A percentile compares a stretch with the other conserved stretches of the same genome.
Evolutionary conservation across 2,329 filamentous ascomycete genomes (phyloP).

Genomic region (Seiridium unicorne): DNA sequence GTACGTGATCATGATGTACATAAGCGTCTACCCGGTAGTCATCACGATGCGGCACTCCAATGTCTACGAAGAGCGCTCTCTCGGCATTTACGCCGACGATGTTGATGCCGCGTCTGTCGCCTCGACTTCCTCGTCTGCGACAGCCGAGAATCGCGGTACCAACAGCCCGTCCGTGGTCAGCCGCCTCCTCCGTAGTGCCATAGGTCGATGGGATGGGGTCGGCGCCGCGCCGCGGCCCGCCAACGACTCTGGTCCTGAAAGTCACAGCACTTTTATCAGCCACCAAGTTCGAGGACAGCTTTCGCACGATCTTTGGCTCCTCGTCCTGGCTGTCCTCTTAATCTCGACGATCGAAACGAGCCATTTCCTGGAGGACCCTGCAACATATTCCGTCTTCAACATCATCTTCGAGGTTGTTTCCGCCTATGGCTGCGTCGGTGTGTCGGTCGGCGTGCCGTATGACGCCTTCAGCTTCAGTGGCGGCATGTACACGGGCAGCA

Average conservation of each 20-base stretch:
- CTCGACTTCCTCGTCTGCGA: background rate
- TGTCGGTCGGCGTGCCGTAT: conserved; percentile 54
- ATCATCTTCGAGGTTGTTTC: conserved; percentile 57
- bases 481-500: conserved; percentile 52
- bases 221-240: conserved; percentile 29
- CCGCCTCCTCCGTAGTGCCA: conserved; percentile 31
- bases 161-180: conserved; percentile 25
- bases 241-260: conserved; percentile 21
- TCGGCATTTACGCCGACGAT: conserved; percentile 53
- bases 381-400: conserved; percentile 57
- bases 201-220: conserved; percentile 38
- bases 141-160: background rate
- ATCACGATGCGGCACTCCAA: conserved; percentile 68
- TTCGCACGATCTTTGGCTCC: conserved; percentile 66
- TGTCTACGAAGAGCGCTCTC: conserved; percentile 67
- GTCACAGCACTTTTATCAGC: conserved; percentile 46
- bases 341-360: conserved; percentile 60
- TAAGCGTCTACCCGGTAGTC: conserved; percentile 61
- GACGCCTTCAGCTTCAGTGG: conserved; percentile 55
- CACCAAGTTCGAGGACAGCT: conserved; percentile 64
- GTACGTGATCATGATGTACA: conserved; percentile 67
- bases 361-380: conserved; percentile 50
- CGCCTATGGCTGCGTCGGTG: conserved; percentile 61
- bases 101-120: conserved; percentile 21
- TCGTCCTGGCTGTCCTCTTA: conserved; percentile 58